Percentiles rank a stretch among this genome's conserved stretches.
Evolutionary conservation across 2,329 filamentous ascomycete genomes (phyloP).

Genomic region (Dactylellina drechsleri): DNA sequence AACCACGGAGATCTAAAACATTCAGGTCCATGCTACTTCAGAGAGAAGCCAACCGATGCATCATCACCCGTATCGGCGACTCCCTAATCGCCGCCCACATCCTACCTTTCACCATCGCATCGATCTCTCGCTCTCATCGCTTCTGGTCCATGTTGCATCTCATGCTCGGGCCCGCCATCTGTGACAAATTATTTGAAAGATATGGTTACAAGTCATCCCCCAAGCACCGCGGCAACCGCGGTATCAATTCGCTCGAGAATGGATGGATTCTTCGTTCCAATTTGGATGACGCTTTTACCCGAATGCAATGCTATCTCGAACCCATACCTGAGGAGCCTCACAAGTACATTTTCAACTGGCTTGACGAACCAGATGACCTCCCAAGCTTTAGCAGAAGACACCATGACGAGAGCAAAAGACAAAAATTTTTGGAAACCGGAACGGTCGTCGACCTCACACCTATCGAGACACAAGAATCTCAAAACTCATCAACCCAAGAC

Average conservation of each 20-base stretch:
- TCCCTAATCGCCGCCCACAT: constrained; percentile 48
- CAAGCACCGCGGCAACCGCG: constrained; percentile 40
- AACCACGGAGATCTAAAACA: constrained; percentile 30
- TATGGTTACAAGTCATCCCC: constrained; percentile 44
- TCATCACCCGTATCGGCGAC: constrained; percentile 42
- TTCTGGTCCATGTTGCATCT: constrained; percentile 47
- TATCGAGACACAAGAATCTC: constrained; percentile 24
- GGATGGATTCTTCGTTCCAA: constrained; percentile 48
- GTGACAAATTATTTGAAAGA: constrained; percentile 38
- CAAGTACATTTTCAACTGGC: constrained; percentile 49
- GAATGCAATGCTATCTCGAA: constrained; percentile 50
- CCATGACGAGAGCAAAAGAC: constrained; percentile 22
- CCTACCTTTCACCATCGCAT: constrained; percentile 48
- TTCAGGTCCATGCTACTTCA: constrained; percentile 45
- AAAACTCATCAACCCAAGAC: constrained; percentile 14
- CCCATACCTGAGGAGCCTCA: constrained; percentile 42
- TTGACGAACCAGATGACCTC: constrained; percentile 37
- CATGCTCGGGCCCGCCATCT: constrained; percentile 41
- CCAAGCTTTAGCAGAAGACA: constrained; percentile 28
- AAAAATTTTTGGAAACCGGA: constrained; percentile 33
- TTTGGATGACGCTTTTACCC: constrained; percentile 40
- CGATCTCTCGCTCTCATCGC: constrained; percentile 29
- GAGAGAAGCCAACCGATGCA: constrained; percentile 43
- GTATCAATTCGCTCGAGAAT: constrained; percentile 48
- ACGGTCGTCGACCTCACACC: constrained; percentile 45